Conservation (phyloP, 139 green algal species). For the Tetraselmis chui region DNA sequence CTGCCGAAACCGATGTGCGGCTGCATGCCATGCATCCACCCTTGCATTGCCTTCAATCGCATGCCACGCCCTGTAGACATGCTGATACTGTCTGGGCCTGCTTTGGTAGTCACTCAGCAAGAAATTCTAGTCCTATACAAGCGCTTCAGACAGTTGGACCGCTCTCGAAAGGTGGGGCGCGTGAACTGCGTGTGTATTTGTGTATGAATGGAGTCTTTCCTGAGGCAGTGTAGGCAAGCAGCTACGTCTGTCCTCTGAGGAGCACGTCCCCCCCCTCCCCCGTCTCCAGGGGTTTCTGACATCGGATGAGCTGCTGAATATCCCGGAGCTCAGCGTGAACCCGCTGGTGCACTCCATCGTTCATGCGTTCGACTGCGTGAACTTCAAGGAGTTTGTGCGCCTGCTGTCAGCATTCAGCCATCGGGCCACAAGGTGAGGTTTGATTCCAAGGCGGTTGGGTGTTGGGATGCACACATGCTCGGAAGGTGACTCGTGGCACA, state of each 20-base stretch:
- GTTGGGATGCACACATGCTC: too few species aligned
- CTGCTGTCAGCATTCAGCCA: slow-evolving; percentile 8
- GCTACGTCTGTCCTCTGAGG: too few species aligned
- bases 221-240: too few species aligned
- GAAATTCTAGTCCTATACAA: slow-evolving; percentile 12
- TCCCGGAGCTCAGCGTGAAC: slow-evolving; percentile 11
- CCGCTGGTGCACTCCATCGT: slow-evolving; percentile 1
- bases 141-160: slow-evolving; percentile 6
- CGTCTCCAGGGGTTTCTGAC: not conserved
- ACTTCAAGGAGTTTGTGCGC: slow-evolving; percentile 13
- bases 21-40: too few species aligned
- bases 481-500: too few species aligned
- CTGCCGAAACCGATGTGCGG: not conserved
- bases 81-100: not conserved
- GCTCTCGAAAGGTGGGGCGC: not conserved
- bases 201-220: too few species aligned
- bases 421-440: not conserved
- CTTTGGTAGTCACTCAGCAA: not conserved
- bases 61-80: too few species aligned
- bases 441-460: too few species aligned
- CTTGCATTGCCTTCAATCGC: too few species aligned
- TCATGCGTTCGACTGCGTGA: slow-evolving; percentile 1
- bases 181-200: too few species aligned
- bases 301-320: slow-evolving; percentile 1
- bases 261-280: too few species aligned